These are phyloP conservation scores for Pleurotus giganteus DNA, from an alignment of 768 basidiomycete species.

Conservation along the genomic window DNA sequence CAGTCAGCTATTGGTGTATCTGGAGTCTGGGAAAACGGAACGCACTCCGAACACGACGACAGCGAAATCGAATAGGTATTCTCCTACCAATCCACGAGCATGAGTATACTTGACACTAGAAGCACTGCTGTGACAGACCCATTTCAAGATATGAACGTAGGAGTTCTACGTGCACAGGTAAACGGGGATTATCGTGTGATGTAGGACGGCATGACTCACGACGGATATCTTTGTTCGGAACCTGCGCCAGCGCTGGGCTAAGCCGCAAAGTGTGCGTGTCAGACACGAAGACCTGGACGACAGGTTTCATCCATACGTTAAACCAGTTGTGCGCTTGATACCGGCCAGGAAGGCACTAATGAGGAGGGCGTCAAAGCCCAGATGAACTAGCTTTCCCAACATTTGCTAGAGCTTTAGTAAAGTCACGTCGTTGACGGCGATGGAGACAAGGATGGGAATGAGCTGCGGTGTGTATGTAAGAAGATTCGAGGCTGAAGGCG, in stretches of 20 bases:
- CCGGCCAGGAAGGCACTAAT: constrained; percentile 83
- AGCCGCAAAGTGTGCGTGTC: background rate
- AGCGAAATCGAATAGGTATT: constrained; percentile 85
- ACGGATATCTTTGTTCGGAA: constrained; percentile 87
- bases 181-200: background rate
- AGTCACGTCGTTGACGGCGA: background rate
- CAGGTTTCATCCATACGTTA: constrained; percentile 59
- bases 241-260: constrained; percentile 71
- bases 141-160: constrained; percentile 77
- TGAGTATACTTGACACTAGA: background rate
- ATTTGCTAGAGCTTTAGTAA: constrained; percentile 10
- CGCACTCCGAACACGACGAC: constrained; percentile 81
- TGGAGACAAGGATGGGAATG: background rate
- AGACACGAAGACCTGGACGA: background rate
- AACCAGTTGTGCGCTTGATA: constrained; percentile 77
- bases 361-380: constrained; percentile 76
- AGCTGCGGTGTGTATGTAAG: background rate
- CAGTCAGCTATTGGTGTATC: constrained; percentile 1
- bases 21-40: constrained; percentile 13
- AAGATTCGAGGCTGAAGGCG: background rate
- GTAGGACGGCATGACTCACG: constrained; percentile 48
- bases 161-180: constrained; percentile 46
- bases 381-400: constrained; percentile 43
- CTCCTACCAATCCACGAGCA: constrained; percentile 45
- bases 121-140: constrained; percentile 43